Evolutionary conservation across 352 stramenopile genomes (phyloP).

Genomic region (Pythium folliculosum): DNA sequence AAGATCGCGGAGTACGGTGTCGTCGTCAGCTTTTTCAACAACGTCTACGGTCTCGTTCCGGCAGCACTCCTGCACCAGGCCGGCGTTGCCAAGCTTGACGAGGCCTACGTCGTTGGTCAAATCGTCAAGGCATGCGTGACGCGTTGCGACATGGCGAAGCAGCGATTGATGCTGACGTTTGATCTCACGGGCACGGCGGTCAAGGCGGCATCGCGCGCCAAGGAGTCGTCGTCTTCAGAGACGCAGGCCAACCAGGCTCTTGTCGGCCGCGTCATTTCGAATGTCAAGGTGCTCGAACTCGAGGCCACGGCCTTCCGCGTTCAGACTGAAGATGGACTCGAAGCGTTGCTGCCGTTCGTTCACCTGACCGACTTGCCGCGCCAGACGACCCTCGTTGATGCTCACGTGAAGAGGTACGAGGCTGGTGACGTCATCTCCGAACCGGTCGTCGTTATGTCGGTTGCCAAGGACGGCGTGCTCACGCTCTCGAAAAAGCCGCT

Average conservation of each 20-base stretch:
- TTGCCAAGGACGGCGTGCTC: constrained; percentile 68
- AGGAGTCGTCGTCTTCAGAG: constrained; percentile 1
- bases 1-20: constrained; percentile 93
- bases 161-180: constrained; percentile 88
- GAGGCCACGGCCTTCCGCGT: constrained; percentile 71
- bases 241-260: constrained; percentile 32
- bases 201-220: constrained; percentile 12
- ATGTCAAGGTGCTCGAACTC: constrained; percentile 70
- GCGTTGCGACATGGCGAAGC: constrained; percentile 70
- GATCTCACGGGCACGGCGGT: constrained; percentile 51
- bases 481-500: constrained; percentile 85
- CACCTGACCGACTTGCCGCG: constrained; percentile 87
- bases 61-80: constrained; percentile 82
- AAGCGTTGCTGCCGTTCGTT: constrained; percentile 77
- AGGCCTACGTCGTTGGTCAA: constrained; percentile 86
- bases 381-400: constrained; percentile 72
- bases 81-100: constrained; percentile 80
- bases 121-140: constrained; percentile 84
- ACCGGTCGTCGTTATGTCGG: constrained; percentile 67
- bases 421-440: constrained; percentile 57
- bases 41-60: constrained; percentile 92
- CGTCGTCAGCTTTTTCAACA: constrained; percentile 96
- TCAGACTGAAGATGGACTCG: constrained; percentile 70
- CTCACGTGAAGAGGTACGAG: constrained; percentile 55
- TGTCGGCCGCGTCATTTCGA: constrained; percentile 56